These are phyloP conservation scores for Fusarium drepaniforme DNA, from an alignment of 2,329 filamentous ascomycete species.

Conservation along the genomic window DNA sequence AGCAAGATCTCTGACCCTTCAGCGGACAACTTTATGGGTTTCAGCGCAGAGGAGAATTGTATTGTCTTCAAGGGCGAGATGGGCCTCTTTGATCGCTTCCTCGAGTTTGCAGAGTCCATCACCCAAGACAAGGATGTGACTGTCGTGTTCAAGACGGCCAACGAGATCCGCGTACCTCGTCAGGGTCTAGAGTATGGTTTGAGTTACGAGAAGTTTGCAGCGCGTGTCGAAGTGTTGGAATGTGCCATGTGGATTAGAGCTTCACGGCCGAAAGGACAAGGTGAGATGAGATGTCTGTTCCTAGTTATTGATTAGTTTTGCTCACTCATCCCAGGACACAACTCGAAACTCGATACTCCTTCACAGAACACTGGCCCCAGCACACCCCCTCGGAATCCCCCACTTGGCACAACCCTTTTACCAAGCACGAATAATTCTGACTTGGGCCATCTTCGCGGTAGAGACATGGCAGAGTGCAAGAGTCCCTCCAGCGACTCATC, in stretches of 20 bases:
- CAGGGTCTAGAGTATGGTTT: conserved; percentile 37
- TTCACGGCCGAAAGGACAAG: neutral
- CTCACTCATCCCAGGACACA: neutral
- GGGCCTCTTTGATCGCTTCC: conserved; percentile 32
- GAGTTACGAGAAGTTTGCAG: conserved; percentile 37
- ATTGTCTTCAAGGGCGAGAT: conserved; percentile 40
- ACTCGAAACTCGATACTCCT: neutral
- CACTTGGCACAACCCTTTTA: neutral
- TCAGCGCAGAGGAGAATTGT: conserved; percentile 26
- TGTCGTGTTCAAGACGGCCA: conserved; percentile 27
- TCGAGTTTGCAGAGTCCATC: conserved; percentile 27
- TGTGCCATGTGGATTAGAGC: conserved; percentile 40
- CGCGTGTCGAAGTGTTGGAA: conserved; percentile 42
- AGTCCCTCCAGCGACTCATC: conserved; percentile 13
- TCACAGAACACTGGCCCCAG: neutral
- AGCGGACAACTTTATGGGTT: conserved; percentile 43
- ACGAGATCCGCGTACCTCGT: conserved; percentile 31
- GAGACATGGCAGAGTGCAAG: neutral
- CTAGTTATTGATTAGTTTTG: neutral
- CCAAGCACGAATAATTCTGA: neutral
- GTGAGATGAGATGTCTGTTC: conserved; percentile 10
- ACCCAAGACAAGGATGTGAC: conserved; percentile 9
- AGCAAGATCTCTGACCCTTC: conserved; percentile 17
- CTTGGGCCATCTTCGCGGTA: neutral
- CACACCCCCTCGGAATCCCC: neutral